Conservation (phyloP, 2,329 filamentous ascomycete genomes). For the Phaeoacremonium minimum region DNA sequence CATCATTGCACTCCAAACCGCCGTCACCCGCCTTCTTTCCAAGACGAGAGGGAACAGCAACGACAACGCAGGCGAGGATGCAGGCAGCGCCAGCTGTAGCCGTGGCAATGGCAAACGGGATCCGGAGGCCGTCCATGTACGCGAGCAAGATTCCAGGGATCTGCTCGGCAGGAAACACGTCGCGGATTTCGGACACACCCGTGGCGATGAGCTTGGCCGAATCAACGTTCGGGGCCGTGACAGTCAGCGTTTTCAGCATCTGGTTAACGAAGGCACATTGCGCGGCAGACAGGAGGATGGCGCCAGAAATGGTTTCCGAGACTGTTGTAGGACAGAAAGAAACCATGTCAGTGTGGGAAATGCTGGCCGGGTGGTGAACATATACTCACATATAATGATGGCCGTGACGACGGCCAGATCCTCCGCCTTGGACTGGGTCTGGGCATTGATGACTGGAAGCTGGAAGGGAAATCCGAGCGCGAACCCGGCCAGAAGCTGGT, state of each 20-base stretch:
- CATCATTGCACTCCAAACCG: slow-evolving; percentile 1
- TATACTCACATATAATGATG: slow-evolving; percentile 25
- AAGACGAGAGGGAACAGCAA: neutral
- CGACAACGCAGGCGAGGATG: neutral
- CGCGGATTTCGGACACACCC: neutral
- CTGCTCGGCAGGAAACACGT: neutral
- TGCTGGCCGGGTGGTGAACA: neutral
- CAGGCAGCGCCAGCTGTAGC: slow-evolving; percentile 1
- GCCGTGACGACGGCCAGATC: slow-evolving; percentile 29
- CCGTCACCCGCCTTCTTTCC: neutral
- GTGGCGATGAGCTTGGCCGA: slow-evolving; percentile 6
- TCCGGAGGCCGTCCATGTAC: slow-evolving; percentile 2
- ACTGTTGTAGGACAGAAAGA: slow-evolving; percentile 19
- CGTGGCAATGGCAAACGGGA: slow-evolving; percentile 1
- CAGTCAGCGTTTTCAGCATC: slow-evolving; percentile 15
- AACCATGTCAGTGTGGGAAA: neutral
- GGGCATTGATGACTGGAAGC: slow-evolving; percentile 29
- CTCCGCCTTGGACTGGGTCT: slow-evolving; percentile 16
- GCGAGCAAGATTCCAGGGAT: slow-evolving; percentile 2
- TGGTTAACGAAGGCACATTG: slow-evolving; percentile 26
- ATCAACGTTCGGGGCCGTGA: slow-evolving; percentile 17
- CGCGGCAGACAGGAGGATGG: slow-evolving; percentile 36
- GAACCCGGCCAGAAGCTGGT: slow-evolving; percentile 35
- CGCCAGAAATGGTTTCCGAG: slow-evolving; percentile 35
- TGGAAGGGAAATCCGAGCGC: slow-evolving; percentile 35